Conservation (phyloP, 2,329 filamentous ascomycete species). For the Diaporthe vaccinii region DNA sequence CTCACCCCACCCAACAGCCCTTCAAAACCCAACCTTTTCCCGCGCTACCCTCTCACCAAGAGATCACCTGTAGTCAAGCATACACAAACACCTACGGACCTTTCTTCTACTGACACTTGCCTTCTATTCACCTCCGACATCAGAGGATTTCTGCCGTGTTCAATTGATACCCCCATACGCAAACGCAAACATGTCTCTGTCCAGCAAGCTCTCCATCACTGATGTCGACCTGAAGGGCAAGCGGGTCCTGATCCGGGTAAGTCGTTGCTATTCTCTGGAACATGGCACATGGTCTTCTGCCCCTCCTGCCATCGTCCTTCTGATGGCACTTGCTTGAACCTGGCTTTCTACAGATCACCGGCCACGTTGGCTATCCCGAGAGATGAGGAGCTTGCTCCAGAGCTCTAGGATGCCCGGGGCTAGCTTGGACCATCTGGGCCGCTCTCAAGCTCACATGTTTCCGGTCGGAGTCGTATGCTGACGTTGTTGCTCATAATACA, state of each 20-base stretch:
- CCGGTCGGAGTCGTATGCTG: constrained; percentile 40
- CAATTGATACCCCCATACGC: constrained; percentile 42
- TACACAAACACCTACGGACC: constrained; percentile 17
- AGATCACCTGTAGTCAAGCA: constrained; percentile 24
- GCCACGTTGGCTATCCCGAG: not conserved
- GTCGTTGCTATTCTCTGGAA: constrained; percentile 51
- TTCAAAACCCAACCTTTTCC: constrained; percentile 26
- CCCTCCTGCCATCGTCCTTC: not conserved
- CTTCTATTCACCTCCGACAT: constrained; percentile 41
- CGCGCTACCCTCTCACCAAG: constrained; percentile 43
- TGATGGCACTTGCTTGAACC: not conserved
- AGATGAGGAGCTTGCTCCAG: not conserved
- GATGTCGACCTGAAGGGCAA: constrained; percentile 99
- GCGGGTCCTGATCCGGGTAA: constrained; percentile 95
- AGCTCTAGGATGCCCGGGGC: not conserved
- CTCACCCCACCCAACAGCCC: constrained; percentile 37
- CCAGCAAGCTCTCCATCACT: constrained; percentile 96
- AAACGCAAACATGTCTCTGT: constrained; percentile 85
- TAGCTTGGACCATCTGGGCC: not conserved
- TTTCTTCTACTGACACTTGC: constrained; percentile 30
- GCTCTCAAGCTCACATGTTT: not conserved
- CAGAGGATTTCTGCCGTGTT: constrained; percentile 19
- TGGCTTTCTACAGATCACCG: not conserved
- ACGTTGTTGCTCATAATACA: constrained; percentile 53
- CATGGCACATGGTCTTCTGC: not conserved